Percentiles rank a stretch among this genome's conserved stretches.
phyloP scores from a whole-genome alignment of 805 yeast species.

The Saccharomycopsis schoenii region DNA sequence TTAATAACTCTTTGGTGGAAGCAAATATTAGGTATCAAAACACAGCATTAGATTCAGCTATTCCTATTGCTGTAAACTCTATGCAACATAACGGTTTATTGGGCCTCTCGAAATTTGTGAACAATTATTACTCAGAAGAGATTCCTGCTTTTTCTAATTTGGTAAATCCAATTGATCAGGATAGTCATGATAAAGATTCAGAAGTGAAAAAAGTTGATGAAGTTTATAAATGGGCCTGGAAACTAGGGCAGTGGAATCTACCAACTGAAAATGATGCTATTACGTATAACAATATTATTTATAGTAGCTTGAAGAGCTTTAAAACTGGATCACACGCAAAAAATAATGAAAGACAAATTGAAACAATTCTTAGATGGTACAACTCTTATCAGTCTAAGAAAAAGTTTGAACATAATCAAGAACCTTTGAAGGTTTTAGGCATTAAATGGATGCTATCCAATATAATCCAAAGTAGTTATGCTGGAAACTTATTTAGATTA shows the following conservation, averaged over 20 bases:
- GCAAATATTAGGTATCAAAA: constrained; percentile 22
- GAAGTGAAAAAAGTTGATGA: constrained; percentile 10
- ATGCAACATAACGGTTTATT: constrained; percentile 42
- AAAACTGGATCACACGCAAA: neutral
- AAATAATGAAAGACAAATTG: neutral
- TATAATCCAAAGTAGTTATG: neutral
- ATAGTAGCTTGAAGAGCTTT: constrained; percentile 35
- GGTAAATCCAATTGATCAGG: neutral
- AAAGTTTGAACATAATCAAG: neutral
- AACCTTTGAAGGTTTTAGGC: constrained; percentile 9
- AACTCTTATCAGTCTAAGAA: neutral
- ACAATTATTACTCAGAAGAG: constrained; percentile 19
- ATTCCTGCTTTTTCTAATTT: neutral
- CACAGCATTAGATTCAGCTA: neutral
- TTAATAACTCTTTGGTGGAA: constrained; percentile 50
- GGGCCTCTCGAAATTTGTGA: constrained; percentile 45
- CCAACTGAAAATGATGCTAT: constrained; percentile 34
- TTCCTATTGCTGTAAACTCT: constrained; percentile 21
- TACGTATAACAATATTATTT: constrained; percentile 39
- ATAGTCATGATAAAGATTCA: neutral
- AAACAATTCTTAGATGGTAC: neutral
- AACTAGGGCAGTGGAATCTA: constrained; percentile 66
- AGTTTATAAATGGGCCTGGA: constrained; percentile 62
- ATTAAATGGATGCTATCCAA: constrained; percentile 2
- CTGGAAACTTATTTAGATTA: constrained; percentile 19